Base-by-base conservation (phyloP, 768 basidiomycete species). In the Gloeopeniophorella convolvens region DNA sequence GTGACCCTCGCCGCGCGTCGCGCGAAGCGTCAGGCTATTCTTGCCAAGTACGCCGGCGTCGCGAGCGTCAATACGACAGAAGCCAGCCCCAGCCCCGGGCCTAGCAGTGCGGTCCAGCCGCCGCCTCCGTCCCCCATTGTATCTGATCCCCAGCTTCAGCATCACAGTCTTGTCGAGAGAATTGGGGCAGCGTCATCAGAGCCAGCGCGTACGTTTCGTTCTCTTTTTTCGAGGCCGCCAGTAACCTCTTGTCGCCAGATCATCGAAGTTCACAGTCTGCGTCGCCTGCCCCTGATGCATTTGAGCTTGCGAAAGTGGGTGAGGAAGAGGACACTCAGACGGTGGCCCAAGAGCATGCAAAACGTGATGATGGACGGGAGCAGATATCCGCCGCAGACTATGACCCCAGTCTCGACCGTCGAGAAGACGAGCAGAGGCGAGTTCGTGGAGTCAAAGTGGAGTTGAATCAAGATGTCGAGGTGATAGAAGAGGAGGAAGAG, bases 341-440 rank as follows among this genome's bases (percentile, higher is more conserved):
- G 7, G 73, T 75, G 47, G 70, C 68, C 13, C 72, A 76, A 43
- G 70, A 69, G 32, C 72, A 70, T 55, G 66, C 65, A 27, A 71
- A 73, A 55, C 56, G 49, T 3, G 72, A 76, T 42, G 71, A 67
- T 31, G 70, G 68, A 46, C 72, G 64, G 28, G 82, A 85, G 58
- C 87, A 91, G 61, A 73, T 96, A 36, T 87, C 82, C 26, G 94
- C 94, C 18, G 94, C 92, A 37, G 94, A 97, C 67, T 96, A 96
- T 66, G 88, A 97, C 63, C 83, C 85, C 28, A 81, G 76, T 58
- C 63, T 85, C 58, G 95, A 97, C 69, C 77, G 85, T 20, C 76
- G 84, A 20, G 89, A 89, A 62, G 90, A 94, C 55, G 88, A 91
- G 54, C 81, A 82, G 51, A 80, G 80, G 56, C 78, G 85, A 16